Evolutionary conservation across 192 early-diverging fungal species (phyloP).

Genomic region (Coemansia umbellata): DNA sequence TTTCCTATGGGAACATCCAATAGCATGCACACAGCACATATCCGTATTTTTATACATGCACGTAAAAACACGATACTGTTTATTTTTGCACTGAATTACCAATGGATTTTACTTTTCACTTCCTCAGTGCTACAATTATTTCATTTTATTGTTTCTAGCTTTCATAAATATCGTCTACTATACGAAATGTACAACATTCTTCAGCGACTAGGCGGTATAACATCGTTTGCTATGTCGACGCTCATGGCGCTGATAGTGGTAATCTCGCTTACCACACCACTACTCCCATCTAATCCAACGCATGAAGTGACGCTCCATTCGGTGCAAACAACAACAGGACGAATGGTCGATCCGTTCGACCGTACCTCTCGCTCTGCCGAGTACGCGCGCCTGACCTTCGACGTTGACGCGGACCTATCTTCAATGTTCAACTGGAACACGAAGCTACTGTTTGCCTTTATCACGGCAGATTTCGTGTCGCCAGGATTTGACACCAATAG

Average conservation of each 20-base stretch:
- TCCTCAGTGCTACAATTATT: no score
- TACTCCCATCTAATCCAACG: conserved; percentile 32
- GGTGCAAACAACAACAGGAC: conserved; percentile 42
- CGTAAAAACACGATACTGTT: no score
- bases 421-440: conserved; percentile 54
- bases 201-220: conserved; percentile 46
- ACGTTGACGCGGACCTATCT: conserved; percentile 45
- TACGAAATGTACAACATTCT: conserved; percentile 46
- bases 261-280: conserved; percentile 37
- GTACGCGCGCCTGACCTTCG: conserved; percentile 46
- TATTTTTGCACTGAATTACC: no score
- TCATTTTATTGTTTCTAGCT: no score
- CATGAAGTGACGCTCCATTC: conserved; percentile 26
- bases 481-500: conserved; percentile 30
- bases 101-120: no score
- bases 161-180: no score
- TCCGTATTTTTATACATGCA: neutral
- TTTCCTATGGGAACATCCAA: no score
- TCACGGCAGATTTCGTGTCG: conserved; percentile 36
- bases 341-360: conserved; percentile 39
- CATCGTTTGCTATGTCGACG: conserved; percentile 49
- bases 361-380: conserved; percentile 30
- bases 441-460: conserved; percentile 44
- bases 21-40: neutral
- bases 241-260: conserved; percentile 40